A percentile compares a stretch with the other conserved stretches of the same genome.
phyloP scores from a whole-genome alignment of 2,329 filamentous ascomycete genomes.

The Pezicula carpinea region DNA sequence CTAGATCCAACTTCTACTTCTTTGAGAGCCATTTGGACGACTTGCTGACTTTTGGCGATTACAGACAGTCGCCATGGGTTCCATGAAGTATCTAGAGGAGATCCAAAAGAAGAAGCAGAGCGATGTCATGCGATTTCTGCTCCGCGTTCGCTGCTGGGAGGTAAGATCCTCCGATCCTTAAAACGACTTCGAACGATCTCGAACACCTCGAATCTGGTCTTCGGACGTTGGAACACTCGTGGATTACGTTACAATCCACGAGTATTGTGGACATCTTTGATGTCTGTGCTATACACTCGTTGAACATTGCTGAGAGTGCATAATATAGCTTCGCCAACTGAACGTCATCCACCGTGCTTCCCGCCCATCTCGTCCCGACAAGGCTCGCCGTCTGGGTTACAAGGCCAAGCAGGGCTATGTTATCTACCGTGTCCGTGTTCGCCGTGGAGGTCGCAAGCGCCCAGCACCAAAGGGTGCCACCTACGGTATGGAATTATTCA shows the following conservation, averaged over 20 bases:
- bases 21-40: not conserved
- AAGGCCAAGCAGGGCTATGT: conserved; percentile 99
- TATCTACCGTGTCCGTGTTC: conserved; percentile 98
- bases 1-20: not conserved
- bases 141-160: conserved; percentile 99
- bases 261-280: conserved; percentile 27
- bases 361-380: conserved; percentile 96
- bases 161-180: conserved; percentile 54
- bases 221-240: conserved; percentile 24
- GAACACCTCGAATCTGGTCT: conserved; percentile 28
- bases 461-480: conserved; percentile 97
- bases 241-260: conserved; percentile 13
- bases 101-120: conserved; percentile 99
- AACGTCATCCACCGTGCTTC: conserved; percentile 99
- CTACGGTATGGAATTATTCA: conserved; percentile 67
- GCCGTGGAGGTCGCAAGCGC: conserved; percentile 97
- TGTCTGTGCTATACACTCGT: conserved; percentile 90
- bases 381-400: conserved; percentile 99
- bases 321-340: conserved; percentile 99
- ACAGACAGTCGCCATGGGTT: conserved; percentile 64
- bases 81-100: conserved; percentile 99
- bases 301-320: conserved; percentile 99
- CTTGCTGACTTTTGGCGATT: not conserved
- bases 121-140: conserved; percentile 99
- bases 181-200: conserved; percentile 29